These are phyloP conservation scores for Elsinoe batatas DNA, from an alignment of 2,329 filamentous ascomycete species.

Conservation along the genomic window DNA sequence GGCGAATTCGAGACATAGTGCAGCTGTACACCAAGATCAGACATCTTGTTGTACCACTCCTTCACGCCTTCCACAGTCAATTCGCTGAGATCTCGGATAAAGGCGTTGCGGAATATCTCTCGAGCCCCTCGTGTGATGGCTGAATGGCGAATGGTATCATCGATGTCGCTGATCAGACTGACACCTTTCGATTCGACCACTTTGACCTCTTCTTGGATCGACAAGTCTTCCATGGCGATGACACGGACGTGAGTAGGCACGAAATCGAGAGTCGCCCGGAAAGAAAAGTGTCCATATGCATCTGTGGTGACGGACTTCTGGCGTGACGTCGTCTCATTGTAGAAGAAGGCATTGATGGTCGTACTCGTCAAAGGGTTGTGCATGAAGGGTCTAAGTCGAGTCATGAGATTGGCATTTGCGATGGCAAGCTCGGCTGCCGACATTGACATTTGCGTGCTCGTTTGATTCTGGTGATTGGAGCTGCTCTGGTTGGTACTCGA, in stretches of 20 bases:
- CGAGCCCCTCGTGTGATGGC: constrained; percentile 78
- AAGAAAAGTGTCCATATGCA: constrained; percentile 76
- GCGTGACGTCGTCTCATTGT: constrained; percentile 72
- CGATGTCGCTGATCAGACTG: constrained; percentile 93
- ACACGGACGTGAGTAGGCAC: constrained; percentile 83
- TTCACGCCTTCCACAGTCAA: constrained; percentile 77
- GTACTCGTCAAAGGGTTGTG: constrained; percentile 67
- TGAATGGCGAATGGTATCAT: constrained; percentile 94
- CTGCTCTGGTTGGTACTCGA: constrained; percentile 14
- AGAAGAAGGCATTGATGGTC: constrained; percentile 89
- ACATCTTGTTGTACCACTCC: constrained; percentile 77
- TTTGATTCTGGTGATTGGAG: not conserved
- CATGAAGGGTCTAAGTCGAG: constrained; percentile 79
- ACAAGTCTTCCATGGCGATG: constrained; percentile 74
- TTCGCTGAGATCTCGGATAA: constrained; percentile 73
- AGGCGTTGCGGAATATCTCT: constrained; percentile 94
- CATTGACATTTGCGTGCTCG: constrained; percentile 35
- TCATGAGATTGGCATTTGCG: constrained; percentile 82
- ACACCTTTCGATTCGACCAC: constrained; percentile 71
- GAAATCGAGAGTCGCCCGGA: constrained; percentile 76
- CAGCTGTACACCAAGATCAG: constrained; percentile 70
- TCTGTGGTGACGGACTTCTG: constrained; percentile 79
- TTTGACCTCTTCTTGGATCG: constrained; percentile 65
- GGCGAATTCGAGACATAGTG: constrained; percentile 99
- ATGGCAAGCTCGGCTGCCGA: constrained; percentile 63